These are phyloP conservation scores for Rhododendron ovatum DNA, from an alignment of 148 eudicot species.

Conservation along the genomic window DNA sequence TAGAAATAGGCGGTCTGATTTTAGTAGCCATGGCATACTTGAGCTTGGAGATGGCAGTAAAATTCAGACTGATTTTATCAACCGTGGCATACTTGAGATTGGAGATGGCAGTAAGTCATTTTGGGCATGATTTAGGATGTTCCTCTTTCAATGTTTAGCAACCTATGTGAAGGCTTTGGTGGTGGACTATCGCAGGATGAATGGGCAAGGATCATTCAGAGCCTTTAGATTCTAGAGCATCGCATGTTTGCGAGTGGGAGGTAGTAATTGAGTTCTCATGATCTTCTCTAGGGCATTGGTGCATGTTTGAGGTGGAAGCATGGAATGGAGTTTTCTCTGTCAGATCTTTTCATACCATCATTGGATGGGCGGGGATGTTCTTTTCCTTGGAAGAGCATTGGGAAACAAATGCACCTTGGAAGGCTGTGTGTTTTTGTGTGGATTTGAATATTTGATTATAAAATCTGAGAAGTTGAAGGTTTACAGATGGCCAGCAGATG, in stretches of 20 bases:
- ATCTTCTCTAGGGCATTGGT: background rate
- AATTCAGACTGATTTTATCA: background rate
- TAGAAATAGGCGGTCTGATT: background rate
- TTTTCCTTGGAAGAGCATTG: background rate
- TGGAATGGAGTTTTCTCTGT: background rate
- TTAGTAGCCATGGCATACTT: background rate
- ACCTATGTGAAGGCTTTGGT: background rate
- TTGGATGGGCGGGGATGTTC: background rate
- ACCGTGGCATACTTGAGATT: background rate
- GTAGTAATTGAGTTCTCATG: background rate
- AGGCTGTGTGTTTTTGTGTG: background rate
- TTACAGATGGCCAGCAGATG: background rate
- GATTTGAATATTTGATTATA: background rate
- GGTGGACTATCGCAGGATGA: background rate
- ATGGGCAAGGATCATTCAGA: background rate
- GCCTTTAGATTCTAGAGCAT: background rate
- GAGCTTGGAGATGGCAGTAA: background rate
- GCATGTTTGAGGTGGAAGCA: background rate
- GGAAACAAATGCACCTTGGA: background rate
- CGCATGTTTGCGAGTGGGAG: background rate
- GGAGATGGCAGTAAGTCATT: background rate
- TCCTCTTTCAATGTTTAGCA: background rate
- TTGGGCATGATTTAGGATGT: background rate
- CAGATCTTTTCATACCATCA: background rate
- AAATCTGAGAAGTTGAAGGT: background rate